A percentile compares a stretch with the other conserved stretches of the same genome.
These are phyloP conservation scores for Logfia minima DNA, from an alignment of 129 eudicot species.

Conservation along the genomic window DNA sequence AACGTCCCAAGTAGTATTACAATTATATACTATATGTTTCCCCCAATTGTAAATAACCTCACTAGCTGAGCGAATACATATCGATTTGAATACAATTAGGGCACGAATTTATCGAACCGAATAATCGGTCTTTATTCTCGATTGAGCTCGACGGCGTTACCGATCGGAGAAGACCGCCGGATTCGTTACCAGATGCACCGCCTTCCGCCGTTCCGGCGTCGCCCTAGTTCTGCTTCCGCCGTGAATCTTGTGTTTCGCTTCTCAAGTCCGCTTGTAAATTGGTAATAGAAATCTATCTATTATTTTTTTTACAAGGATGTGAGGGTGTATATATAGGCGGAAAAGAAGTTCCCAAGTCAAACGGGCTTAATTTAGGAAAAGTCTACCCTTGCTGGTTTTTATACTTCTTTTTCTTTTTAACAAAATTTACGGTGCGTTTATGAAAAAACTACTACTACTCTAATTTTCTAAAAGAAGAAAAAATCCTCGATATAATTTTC, in stretches of 20 bases:
- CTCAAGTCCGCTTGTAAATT: constrained; percentile 25
- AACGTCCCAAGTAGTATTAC: neutral
- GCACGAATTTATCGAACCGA: constrained; percentile 25
- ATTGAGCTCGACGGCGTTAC: constrained; percentile 5
- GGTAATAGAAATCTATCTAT: constrained; percentile 1
- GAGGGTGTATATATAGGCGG: constrained; percentile 2
- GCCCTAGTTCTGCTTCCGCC: constrained; percentile 35
- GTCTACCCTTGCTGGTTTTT: too few relatives aligned
- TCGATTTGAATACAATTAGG: constrained; percentile 32
- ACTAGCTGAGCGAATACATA: constrained; percentile 14
- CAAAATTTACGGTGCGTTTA: too few relatives aligned
- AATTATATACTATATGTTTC: constrained; percentile 15
- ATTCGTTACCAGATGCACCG: constrained; percentile 29
- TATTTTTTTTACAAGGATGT: constrained; percentile 4
- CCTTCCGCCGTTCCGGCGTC: constrained; percentile 29
- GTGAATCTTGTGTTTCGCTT: constrained; percentile 28
- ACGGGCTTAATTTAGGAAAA: too few relatives aligned
- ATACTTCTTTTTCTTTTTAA: too few relatives aligned
- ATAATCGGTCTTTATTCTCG: neutral
- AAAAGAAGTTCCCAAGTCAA: constrained; percentile 2
- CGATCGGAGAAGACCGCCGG: constrained; percentile 25
- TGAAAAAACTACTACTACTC: too few relatives aligned
- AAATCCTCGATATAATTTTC: too few relatives aligned
- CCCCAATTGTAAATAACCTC: constrained; percentile 21
- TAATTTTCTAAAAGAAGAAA: too few relatives aligned